Percentiles rank a stretch among this genome's conserved stretches.
phyloP scores from a whole-genome alignment of 2,329 filamentous ascomycete species.

The Xylariomycetidae sp. region DNA sequence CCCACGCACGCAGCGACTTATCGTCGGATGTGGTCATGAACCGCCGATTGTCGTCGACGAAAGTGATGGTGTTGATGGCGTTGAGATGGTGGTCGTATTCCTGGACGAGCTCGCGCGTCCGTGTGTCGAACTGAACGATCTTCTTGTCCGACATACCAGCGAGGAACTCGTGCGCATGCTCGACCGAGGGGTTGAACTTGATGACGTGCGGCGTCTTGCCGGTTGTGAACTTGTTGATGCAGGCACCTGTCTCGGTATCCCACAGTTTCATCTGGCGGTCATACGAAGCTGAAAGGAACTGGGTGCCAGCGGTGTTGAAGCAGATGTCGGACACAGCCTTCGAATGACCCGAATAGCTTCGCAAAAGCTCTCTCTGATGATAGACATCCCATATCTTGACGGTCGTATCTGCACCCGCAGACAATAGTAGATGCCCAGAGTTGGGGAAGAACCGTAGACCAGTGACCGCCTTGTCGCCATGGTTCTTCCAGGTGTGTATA shows the following conservation, averaged over 20 bases:
- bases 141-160: constrained; percentile 99
- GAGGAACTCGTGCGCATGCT: constrained; percentile 81
- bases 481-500: constrained; percentile 81
- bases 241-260: constrained; percentile 93
- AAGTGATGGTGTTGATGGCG: constrained; percentile 96
- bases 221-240: constrained; percentile 81
- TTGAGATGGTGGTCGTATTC: constrained; percentile 98
- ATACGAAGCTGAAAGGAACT: constrained; percentile 87
- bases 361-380: constrained; percentile 78
- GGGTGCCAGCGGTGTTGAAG: constrained; percentile 76
- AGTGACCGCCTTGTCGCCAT: constrained; percentile 76
- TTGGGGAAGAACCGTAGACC: constrained; percentile 83
- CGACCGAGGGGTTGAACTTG: constrained; percentile 78
- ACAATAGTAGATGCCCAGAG: constrained; percentile 83
- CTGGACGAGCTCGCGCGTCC: constrained; percentile 75
- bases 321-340: constrained; percentile 87
- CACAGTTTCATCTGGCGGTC: constrained; percentile 96
- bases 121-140: constrained; percentile 92
- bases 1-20: constrained; percentile 93
- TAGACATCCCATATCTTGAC: constrained; percentile 95
- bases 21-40: constrained; percentile 99
- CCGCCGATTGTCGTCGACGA: constrained; percentile 86
- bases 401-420: constrained; percentile 82
- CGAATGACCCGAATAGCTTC: constrained; percentile 84
- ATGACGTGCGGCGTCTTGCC: constrained; percentile 95